These are phyloP conservation scores for Piromyces finnis DNA, from an alignment of 192 early-diverging fungal genomes.

Conservation along the genomic window DNA sequence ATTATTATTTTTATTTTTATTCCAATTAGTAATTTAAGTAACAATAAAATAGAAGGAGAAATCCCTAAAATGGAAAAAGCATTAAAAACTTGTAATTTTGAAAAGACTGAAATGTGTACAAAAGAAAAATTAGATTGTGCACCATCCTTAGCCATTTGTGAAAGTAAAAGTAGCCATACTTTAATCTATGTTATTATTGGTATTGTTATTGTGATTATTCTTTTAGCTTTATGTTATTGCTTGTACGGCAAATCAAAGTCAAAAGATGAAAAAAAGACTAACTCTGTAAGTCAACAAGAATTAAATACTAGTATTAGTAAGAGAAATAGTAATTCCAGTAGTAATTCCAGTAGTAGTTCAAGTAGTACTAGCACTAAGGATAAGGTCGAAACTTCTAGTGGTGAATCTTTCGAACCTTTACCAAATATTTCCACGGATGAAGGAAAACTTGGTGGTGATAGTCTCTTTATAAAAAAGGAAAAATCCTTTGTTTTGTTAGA, in stretches of 20 bases:
- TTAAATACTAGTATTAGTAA: background rate
- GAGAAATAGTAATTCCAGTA: background rate
- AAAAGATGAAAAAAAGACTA: no score
- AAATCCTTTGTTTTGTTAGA: background rate
- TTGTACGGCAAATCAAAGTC: no score
- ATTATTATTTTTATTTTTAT: no score
- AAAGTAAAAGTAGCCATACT: background rate
- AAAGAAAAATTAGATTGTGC: background rate
- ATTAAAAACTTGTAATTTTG: background rate
- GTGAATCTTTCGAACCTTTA: background rate
- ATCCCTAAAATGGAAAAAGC: background rate
- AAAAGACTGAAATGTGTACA: background rate
- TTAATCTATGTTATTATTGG: background rate
- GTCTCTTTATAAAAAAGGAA: background rate
- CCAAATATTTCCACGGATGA: background rate
- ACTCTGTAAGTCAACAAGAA: background rate
- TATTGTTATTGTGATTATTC: background rate
- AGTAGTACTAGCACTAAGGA: background rate
- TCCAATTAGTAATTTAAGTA: background rate
- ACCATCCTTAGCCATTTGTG: background rate
- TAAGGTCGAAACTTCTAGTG: no score
- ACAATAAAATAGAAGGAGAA: background rate
- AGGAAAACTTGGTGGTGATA: background rate
- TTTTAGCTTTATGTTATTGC: no score
- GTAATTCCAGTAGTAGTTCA: background rate